phyloP scores from a whole-genome alignment of 2,329 filamentous ascomycete genomes.

The Lecanosticta acicola region DNA sequence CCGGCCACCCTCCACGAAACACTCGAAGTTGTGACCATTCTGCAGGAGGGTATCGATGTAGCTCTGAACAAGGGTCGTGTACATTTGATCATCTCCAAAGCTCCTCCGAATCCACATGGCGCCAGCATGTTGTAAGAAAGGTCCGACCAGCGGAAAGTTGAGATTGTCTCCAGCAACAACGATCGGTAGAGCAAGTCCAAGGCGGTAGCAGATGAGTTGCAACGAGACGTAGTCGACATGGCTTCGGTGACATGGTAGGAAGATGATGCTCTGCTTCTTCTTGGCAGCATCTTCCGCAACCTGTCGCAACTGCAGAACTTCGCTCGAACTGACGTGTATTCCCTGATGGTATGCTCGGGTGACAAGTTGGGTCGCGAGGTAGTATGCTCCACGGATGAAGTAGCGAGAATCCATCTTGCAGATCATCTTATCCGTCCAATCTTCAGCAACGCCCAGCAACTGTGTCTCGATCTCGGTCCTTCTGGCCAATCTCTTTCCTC shows the following conservation, averaged over 20 bases:
- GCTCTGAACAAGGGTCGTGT: constrained; percentile 86
- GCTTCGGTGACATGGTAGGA: constrained; percentile 87
- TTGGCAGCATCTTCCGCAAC: constrained; percentile 77
- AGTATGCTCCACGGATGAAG: constrained; percentile 91
- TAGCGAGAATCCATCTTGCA: constrained; percentile 96
- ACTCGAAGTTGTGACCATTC: constrained; percentile 90
- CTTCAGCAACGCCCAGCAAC: constrained; percentile 74
- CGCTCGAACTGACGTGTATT: constrained; percentile 92
- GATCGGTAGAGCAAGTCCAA: constrained; percentile 81
- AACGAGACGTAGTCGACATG: constrained; percentile 95
- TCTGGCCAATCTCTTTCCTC: constrained; percentile 40
- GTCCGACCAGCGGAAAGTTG: constrained; percentile 85
- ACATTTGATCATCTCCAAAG: constrained; percentile 87
- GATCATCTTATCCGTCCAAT: constrained; percentile 91
- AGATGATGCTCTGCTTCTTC: constrained; percentile 93
- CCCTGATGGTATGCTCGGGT: constrained; percentile 93
- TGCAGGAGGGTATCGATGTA: constrained; percentile 92
- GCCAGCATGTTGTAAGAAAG: constrained; percentile 88
- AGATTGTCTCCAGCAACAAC: constrained; percentile 95
- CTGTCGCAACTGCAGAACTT: constrained; percentile 73
- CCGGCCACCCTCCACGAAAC: constrained; percentile 92
- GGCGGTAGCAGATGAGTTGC: constrained; percentile 89
- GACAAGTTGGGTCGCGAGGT: constrained; percentile 77
- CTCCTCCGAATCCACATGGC: constrained; percentile 94
- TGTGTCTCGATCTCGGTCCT: constrained; percentile 58